Conservation (phyloP, 345 rosid species). For the Pugionium dolabratum region DNA sequence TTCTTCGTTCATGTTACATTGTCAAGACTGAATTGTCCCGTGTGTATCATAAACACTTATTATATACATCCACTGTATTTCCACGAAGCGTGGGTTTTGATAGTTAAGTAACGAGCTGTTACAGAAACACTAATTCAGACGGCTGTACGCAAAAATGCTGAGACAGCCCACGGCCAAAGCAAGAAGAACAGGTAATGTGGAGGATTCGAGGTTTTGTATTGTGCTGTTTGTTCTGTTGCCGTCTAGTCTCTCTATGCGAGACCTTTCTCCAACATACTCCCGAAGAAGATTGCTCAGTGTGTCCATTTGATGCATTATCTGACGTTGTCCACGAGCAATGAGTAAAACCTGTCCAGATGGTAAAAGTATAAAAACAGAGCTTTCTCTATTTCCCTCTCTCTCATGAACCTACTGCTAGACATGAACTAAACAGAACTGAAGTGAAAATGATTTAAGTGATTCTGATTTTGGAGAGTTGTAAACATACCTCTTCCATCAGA, state of each 20-base stretch:
- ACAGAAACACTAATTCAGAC: constrained; percentile 30
- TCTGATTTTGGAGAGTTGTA: constrained; percentile 15
- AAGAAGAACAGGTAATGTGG: constrained; percentile 53
- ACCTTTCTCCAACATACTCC: constrained; percentile 65
- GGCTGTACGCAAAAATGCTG: constrained; percentile 45
- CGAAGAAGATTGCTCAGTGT: constrained; percentile 72
- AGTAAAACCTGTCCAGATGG: constrained; percentile 52
- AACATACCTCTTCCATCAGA: constrained; percentile 87
- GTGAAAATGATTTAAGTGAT: neutral
- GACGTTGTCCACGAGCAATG: constrained; percentile 78
- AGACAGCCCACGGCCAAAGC: constrained; percentile 69
- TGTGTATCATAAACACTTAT: constrained; percentile 21
- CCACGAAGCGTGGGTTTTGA: neutral
- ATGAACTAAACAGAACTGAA: constrained; percentile 6
- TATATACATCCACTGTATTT: constrained; percentile 31
- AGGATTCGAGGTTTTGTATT: constrained; percentile 39
- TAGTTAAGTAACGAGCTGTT: constrained; percentile 18
- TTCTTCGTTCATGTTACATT: constrained; percentile 18
- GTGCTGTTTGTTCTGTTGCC: constrained; percentile 40
- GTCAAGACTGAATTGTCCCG: constrained; percentile 25
- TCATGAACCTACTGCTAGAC: neutral
- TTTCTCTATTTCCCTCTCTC: neutral
- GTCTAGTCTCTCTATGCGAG: constrained; percentile 55
- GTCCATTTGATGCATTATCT: constrained; percentile 84
- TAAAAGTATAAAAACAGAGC: neutral